These are phyloP conservation scores for Termitomyces sp. DNA, from an alignment of 768 basidiomycete genomes.

Conservation along the genomic window DNA sequence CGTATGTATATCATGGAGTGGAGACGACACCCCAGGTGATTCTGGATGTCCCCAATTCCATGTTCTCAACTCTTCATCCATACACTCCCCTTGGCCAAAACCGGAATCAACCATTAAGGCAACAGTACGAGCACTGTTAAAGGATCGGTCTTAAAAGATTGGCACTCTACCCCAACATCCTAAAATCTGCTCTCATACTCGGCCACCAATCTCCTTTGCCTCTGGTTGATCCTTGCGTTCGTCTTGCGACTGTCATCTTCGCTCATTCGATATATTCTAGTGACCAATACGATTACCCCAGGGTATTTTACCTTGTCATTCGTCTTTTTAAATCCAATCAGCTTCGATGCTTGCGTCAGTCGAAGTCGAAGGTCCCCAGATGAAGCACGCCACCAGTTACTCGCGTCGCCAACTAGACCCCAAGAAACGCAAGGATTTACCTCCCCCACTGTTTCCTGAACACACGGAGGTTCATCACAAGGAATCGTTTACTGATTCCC, in stretches of 20 bases:
- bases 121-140: not conserved
- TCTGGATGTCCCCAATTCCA: conserved; percentile 1
- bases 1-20: conserved; percentile 3
- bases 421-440: conserved; percentile 7
- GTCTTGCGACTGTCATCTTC: not conserved
- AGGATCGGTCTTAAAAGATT: not conserved
- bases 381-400: not conserved
- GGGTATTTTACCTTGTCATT: not conserved
- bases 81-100: conserved; percentile 2
- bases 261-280: not conserved
- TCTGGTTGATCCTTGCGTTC: not conserved
- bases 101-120: conserved; percentile 7
- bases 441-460: conserved; percentile 11
- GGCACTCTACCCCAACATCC: conserved; percentile 2
- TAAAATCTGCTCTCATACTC: not conserved
- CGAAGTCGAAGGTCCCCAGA: not conserved
- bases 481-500: not conserved
- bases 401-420: not conserved
- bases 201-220: not conserved
- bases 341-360: not conserved
- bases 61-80: conserved; percentile 5
- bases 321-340: not conserved
- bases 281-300: not conserved
- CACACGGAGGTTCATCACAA: conserved; percentile 8
- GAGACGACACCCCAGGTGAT: not conserved